Evolutionary conservation across 768 basidiomycete genomes (phyloP).

Genomic region (Boletus reticulatus): DNA sequence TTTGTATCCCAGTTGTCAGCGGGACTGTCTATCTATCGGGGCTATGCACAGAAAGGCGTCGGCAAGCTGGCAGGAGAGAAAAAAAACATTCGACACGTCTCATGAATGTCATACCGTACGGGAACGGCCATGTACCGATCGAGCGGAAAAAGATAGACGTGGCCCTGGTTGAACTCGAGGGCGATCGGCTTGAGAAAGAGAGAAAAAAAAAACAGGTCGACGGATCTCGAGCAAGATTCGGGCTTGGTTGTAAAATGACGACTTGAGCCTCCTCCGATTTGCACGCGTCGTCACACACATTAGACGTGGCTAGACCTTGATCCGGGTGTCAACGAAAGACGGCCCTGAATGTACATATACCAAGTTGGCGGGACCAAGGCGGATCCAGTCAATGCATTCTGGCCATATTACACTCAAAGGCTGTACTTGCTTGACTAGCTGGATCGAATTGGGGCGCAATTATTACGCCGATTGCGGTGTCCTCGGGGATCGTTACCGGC

Average conservation of each 20-base stretch:
- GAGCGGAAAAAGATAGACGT: slow-evolving; percentile 1
- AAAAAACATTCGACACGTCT: slow-evolving; percentile 2
- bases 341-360: slow-evolving; percentile 12
- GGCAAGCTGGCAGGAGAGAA: slow-evolving; percentile 1
- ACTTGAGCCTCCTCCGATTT: neutral
- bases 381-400: slow-evolving; percentile 7
- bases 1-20: neutral
- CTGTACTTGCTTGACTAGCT: neutral
- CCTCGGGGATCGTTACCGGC: slow-evolving; percentile 15
- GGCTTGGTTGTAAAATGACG: neutral
- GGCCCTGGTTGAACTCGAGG: neutral
- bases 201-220: too few species aligned
- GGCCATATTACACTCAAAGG: neutral
- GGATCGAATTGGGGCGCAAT: slow-evolving; percentile 3
- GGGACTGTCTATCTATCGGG: neutral
- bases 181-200: neutral
- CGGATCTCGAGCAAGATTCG: neutral
- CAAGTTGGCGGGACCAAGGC: neutral
- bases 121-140: neutral
- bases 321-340: slow-evolving; percentile 6
- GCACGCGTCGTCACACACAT: neutral
- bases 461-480: slow-evolving; percentile 11
- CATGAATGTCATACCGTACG: slow-evolving; percentile 8
- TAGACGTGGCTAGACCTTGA: slow-evolving; percentile 1
- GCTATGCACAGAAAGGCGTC: slow-evolving; percentile 12